Evolutionary conservation across 495 filamentous ascomycete genomes (phyloP), one percentile per base, ranked within the genome.

Genomic region (Xylaria sp.): DNA sequence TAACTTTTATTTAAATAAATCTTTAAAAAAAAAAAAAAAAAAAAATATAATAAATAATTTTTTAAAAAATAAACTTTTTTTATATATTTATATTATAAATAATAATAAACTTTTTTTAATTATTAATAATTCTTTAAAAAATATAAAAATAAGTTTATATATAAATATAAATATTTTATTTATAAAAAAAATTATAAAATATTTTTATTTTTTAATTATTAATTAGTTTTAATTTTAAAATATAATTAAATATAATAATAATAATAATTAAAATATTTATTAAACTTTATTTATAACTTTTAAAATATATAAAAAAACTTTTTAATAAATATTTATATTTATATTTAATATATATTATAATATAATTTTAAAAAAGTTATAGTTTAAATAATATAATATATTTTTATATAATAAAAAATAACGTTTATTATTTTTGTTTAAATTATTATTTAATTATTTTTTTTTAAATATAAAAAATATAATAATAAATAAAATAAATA

Each of bases 41-140:
- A 37, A 4, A 37, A 57, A 33, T 19, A 5, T 57, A 15, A 57
- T 33, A 57, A 57, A 57, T 57, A 31, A 17, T 5, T 57, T 15
- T 33, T 57, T 57, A 15, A 57, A 57, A 57, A 57, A 31, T 14
- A 57, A 31, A 33, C 26, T 17, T 33, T 33, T 17, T 57, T 8
- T 33, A 57, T 57, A 31, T 57, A 15, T 19, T 12, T 57, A 31
- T 57, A 33, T 15, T 17, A 31, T 57, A 57, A 57, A 19, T 19
- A 57, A 33, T 57, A 57, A 57, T 57, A 57, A 57, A 57, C 11
- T 57, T 57, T 57, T 57, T 14, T 31, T 57, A 19, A 57, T 33
- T 57, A 57, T 33, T 33, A 17, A 29, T 33, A 57, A 33, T 31
- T 33, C n/a, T 57, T 33, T 57, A 33, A 57, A 24, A 57, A 17